phyloP scores from a whole-genome alignment of 257 asterid species.

The Salvia miltiorrhiza region DNA sequence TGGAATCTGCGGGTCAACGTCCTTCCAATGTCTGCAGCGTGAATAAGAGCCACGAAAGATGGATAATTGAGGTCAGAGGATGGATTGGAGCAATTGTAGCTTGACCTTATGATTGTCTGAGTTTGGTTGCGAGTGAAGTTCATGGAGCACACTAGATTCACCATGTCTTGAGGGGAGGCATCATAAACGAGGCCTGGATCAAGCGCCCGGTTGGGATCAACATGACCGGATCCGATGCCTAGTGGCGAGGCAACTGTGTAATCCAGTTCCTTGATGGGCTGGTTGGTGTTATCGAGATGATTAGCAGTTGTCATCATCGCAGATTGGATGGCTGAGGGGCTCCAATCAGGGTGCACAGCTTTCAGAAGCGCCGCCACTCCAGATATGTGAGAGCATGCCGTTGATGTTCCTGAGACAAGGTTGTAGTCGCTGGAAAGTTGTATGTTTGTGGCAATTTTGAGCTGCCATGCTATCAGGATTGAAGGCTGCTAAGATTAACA shows the following conservation, averaged over 20 bases:
- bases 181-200: slow-evolving; percentile 44
- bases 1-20: slow-evolving; percentile 17
- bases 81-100: slow-evolving; percentile 42
- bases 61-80: too few relatives aligned
- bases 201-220: slow-evolving; percentile 41
- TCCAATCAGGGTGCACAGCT: slow-evolving; percentile 39
- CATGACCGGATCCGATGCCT: slow-evolving; percentile 37
- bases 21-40: not conserved
- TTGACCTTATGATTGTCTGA: slow-evolving; percentile 28
- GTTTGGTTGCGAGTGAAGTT: slow-evolving; percentile 36
- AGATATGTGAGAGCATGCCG: slow-evolving; percentile 42
- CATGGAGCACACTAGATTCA: slow-evolving; percentile 41
- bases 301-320: slow-evolving; percentile 53
- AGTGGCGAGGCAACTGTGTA: slow-evolving; percentile 18
- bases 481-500: slow-evolving; percentile 33
- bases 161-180: slow-evolving; percentile 25
- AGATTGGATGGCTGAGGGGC: slow-evolving; percentile 40
- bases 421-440: slow-evolving; percentile 21
- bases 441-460: too few relatives aligned
- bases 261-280: slow-evolving; percentile 26
- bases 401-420: slow-evolving; percentile 39
- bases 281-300: slow-evolving; percentile 29
- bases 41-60: slow-evolving; percentile 28
- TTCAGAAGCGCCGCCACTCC: slow-evolving; percentile 40
- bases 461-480: slow-evolving; percentile 1